Evolutionary conservation across 345 rosid genomes (phyloP).

Genomic region (Abelmoschus esculentus): DNA sequence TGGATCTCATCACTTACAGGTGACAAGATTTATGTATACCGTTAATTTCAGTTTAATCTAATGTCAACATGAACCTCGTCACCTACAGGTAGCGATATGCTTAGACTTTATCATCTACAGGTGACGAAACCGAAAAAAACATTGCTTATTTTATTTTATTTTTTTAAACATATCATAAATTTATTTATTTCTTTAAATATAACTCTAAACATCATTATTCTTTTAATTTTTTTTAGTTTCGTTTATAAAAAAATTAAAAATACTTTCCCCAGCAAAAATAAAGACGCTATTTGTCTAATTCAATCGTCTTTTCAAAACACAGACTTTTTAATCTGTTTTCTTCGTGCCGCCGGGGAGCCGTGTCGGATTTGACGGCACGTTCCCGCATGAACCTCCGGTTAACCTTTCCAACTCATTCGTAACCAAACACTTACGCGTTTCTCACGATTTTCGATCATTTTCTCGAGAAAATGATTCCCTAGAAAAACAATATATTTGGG

Average conservation of each 20-base stretch:
- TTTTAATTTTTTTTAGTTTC: no score
- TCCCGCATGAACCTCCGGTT: conserved; percentile 25
- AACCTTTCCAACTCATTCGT: conserved; percentile 9
- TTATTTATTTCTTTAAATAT: no score
- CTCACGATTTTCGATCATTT: not conserved
- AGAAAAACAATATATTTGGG: not conserved
- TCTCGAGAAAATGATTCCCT: not conserved
- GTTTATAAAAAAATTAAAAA: not conserved
- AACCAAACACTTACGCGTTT: conserved; percentile 1
- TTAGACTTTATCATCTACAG: no score
- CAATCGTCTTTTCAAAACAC: not conserved
- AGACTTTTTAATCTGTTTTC: not conserved
- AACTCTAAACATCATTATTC: no score
- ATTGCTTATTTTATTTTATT: no score
- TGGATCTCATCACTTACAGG: no score
- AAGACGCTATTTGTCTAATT: not conserved
- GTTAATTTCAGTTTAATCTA: no score
- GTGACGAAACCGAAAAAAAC: no score
- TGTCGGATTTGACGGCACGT: not conserved
- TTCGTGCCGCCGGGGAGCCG: conserved; percentile 17
- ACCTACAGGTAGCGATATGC: no score
- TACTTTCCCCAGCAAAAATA: not conserved
- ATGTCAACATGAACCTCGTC: no score
- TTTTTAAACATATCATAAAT: no score
- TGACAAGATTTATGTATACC: no score